Conservation (phyloP, 257 asterid genomes). For the Henckelia pumila region DNA sequence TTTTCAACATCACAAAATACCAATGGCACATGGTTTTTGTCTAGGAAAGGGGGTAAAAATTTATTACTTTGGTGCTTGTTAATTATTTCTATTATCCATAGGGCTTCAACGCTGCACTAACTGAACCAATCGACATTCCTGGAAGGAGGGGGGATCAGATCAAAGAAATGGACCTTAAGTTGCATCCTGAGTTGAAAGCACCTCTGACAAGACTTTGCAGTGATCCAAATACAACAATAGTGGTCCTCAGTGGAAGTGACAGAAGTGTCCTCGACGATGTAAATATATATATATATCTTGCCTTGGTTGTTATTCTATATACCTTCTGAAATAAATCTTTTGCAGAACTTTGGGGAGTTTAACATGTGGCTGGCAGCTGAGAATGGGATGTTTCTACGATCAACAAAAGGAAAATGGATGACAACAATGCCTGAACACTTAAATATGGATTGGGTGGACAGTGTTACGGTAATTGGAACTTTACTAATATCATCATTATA, state of each 20-base stretch:
- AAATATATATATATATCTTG: conserved; percentile 19
- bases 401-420: conserved; percentile 89
- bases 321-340: conserved; percentile 27
- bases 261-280: conserved; percentile 75
- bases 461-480: conserved; percentile 57
- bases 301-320: neutral
- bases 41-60: neutral
- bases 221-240: conserved; percentile 84
- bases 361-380: conserved; percentile 99
- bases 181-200: conserved; percentile 77
- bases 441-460: conserved; percentile 96
- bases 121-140: conserved; percentile 71
- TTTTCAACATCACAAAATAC: neutral
- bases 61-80: conserved; percentile 14
- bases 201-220: conserved; percentile 62
- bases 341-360: conserved; percentile 83
- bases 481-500: conserved; percentile 17
- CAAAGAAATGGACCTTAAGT: conserved; percentile 90
- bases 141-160: conserved; percentile 95
- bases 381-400: conserved; percentile 93
- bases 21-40: neutral
- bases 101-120: conserved; percentile 91
- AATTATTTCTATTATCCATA: conserved; percentile 27
- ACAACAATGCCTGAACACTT: conserved; percentile 98
- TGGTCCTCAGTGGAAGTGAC: conserved; percentile 92